Evolutionary conservation across 441 rosid species (phyloP), one percentile per base, ranked within the genome.

Genomic region (Populus tomentosa): DNA sequence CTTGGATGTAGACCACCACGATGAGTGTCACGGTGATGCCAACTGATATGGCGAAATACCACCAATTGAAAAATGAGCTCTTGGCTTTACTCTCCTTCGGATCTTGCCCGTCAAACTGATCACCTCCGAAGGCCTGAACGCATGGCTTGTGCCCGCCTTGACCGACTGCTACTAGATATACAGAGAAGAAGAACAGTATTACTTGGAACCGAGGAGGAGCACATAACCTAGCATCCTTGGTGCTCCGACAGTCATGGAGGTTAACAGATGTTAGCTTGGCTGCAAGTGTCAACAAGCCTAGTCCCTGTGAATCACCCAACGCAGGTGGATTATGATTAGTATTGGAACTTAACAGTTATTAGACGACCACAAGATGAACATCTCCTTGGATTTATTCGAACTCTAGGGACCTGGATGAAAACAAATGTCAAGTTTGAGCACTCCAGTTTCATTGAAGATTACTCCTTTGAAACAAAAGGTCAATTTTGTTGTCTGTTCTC

Each of bases 81-180:
- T 80, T 87, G 59, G 84, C 83, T 72, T 72, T 79, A n/a, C 77
- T 67, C 67, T 87, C 89, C 63, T 77, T 35, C 10, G 84, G 80
- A 76, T 83, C 75, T 30, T 74, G 72, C 32, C 78, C 87, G 42
- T 87, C 89, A 63, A 87, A 87, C 40, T 87, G 87, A 70, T 87
- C 87, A 23, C 87, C 89, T 18, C 89, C 89, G 65, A 87, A 87
- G 26, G 89, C 86, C 78, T 81, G 84, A 32, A 78, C 82, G 65
- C 89, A 87, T 30, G 89, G 89, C 73, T 87, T 87, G 78, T 87
- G 89, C 23, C 84, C 89, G 14, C 86, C 89, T 85, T 85, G 87
- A 1, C 81, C 87, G 53, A 85, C 42, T 2, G 89, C 89, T 33
- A 85, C 77, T 32, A 87, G 79, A 75, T 87, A 87, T 50, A 87